phyloP scores from a whole-genome alignment of 2,329 filamentous ascomycete species.

The Acephala macrosclerotiorum region DNA sequence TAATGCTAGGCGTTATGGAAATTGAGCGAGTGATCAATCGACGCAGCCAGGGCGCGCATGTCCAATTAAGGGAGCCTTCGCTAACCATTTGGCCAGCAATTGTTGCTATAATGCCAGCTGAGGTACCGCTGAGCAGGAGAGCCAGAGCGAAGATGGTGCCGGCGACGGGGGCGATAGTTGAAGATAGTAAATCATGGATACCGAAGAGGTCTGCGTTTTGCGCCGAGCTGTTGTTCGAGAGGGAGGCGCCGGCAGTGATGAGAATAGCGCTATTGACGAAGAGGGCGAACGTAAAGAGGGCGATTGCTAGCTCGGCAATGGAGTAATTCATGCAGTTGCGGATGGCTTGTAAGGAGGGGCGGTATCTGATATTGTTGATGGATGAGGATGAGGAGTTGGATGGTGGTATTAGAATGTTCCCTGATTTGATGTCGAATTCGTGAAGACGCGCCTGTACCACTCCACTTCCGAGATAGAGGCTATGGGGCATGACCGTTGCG shows the following conservation, averaged over 20 bases:
- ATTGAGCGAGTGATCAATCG: constrained; percentile 80
- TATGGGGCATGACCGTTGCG: constrained; percentile 78
- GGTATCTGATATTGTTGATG: too few species aligned
- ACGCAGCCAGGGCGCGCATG: constrained; percentile 77
- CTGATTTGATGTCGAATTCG: constrained; percentile 67
- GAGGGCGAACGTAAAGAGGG: constrained; percentile 82
- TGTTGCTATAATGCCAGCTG: constrained; percentile 86
- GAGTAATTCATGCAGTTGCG: constrained; percentile 77
- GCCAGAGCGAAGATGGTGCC: constrained; percentile 85
- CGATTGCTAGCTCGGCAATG: constrained; percentile 72
- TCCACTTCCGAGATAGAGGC: constrained; percentile 72
- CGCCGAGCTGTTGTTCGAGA: constrained; percentile 67
- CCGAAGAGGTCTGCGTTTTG: constrained; percentile 79
- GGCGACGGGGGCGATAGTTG: constrained; percentile 74
- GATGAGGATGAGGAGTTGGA: too few species aligned
- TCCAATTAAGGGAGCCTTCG: constrained; percentile 82
- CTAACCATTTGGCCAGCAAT: constrained; percentile 90
- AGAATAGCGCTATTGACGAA: constrained; percentile 87
- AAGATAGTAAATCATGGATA: constrained; percentile 75
- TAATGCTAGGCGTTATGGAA: constrained; percentile 81
- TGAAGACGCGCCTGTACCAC: constrained; percentile 72
- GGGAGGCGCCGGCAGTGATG: constrained; percentile 79
- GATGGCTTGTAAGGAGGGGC: constrained; percentile 77
- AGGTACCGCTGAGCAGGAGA: constrained; percentile 79
- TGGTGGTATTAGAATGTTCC: too few species aligned